Evolutionary conservation across 2,329 filamentous ascomycete species (phyloP), one percentile per base, ranked within the genome.

Genomic region (Camillea tinctor): DNA sequence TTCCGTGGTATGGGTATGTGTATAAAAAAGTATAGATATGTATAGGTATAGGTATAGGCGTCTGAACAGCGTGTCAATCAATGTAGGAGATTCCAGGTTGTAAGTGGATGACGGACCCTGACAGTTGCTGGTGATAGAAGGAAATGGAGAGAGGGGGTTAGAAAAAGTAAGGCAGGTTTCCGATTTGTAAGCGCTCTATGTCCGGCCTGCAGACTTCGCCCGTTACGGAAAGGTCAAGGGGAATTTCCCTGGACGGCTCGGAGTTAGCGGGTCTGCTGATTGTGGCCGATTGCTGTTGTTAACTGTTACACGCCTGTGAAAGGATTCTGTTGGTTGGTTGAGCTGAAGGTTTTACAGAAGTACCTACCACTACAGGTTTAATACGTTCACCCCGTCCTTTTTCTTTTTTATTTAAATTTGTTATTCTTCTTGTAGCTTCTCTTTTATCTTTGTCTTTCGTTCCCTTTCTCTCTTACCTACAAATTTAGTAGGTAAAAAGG

Each of bases 131-230:
- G 50, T 40, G 54, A 49, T 53, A 60, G 68, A 69, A 66, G 67
- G 71, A 73, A 73, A 64, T 68, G 55, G 60, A 71, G 68, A 69
- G 69, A 71, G 69, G 67, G 66, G 68, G 64, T 59, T 65, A 69
- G 65, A 71, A 68, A 71, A 68, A 63, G 60, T 58, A 50, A 57
- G 60, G 64, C 61, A 61, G 66, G 63, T 70, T 70, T 71, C 66
- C 66, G 69, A 72, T 72, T 72, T 72, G 69, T 72, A 72, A 72
- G 69, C 70, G 61, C 58, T 58, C 9, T 20, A 40, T 17, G 36
- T 44, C 52, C 20, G 21, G 19, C 11, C 15, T n/a, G 19, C 22
- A 30, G 17, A 50, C 11, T 50, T 50, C 19, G 49, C 19, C 49
- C 49, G 49, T 50, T 21, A 19, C 11, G 19, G 48, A 20, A 50